Base-by-base conservation (phyloP, 75 land plant species). In the Isoetes taiwanensis region DNA sequence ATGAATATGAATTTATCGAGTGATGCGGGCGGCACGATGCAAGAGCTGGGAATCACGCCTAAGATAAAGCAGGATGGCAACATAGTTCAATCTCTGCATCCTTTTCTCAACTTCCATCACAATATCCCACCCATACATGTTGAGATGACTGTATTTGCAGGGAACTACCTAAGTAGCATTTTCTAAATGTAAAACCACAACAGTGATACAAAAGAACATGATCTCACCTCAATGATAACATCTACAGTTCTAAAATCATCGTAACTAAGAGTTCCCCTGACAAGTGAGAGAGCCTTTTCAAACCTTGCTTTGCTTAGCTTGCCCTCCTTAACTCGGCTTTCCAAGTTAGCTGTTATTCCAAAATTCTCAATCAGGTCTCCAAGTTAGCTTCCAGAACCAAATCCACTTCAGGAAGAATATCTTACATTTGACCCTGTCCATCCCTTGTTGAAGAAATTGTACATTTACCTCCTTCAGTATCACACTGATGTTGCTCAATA, bases 291-390 rank as follows among this genome's bases (percentile, higher is more conserved):
- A 39, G 85, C 76, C 63, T 65, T 88, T 43, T 83, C 88, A 63
- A 76, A 79, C 59, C 81, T 91, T 31, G 80, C 85, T 50, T 80
- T 61, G 23, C 78, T 74, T 83, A 88, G 78, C 43, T 70, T 72
- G 16, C 96, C 96, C 65, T 87, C 87, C 71, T 79, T 87, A 28
- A 87, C 89, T 33, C 85, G 94, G 52, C 96, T 91, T 73, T 91
- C 85, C 55, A 91, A 50, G 57, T 91, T 91, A 27, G 77, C 97
- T 91, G 78, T n/a, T n/a, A n/a, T n/a, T n/a, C n/a, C n/a, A n/a
- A n/a, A n/a, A n/a, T n/a, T n/a, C n/a, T n/a, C n/a, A n/a, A n/a
- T n/a, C n/a, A n/a, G n/a, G n/a, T n/a, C n/a, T n/a, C n/a, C n/a
- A n/a, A n/a, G n/a, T n/a, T n/a, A n/a, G n/a, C n/a, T n/a, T n/a